These are phyloP conservation scores for Darksidea phi DNA, from an alignment of 495 filamentous ascomycete species.

Conservation along the genomic window DNA sequence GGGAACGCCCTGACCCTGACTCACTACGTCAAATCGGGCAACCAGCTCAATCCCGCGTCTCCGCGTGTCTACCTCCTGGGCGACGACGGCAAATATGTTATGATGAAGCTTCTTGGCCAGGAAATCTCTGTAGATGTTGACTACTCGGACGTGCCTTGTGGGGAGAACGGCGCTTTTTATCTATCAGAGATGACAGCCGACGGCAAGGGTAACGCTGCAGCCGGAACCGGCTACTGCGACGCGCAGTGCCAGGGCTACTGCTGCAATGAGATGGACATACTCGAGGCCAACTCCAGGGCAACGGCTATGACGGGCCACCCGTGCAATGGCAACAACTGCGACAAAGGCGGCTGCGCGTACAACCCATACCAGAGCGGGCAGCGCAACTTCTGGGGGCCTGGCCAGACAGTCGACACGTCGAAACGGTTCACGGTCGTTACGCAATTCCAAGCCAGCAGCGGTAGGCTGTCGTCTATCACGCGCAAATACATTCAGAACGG, in stretches of 20 bases:
- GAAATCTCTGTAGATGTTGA: slow-evolving; percentile 67
- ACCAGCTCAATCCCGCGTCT: slow-evolving; percentile 35
- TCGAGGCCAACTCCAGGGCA: slow-evolving; percentile 64
- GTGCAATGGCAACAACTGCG: slow-evolving; percentile 61
- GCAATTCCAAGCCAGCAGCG: slow-evolving; percentile 63
- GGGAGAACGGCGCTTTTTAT: slow-evolving; percentile 68
- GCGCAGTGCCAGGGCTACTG: slow-evolving; percentile 67
- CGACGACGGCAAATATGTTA: slow-evolving; percentile 55
- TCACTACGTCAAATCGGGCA: slow-evolving; percentile 19
- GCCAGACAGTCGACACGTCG: slow-evolving; percentile 60
- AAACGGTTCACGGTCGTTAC: slow-evolving; percentile 67
- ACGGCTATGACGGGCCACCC: slow-evolving; percentile 63
- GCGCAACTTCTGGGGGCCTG: slow-evolving; percentile 61
- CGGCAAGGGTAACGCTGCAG: slow-evolving; percentile 60
- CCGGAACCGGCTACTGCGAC: slow-evolving; percentile 71
- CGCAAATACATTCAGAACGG: slow-evolving; percentile 72
- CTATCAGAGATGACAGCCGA: slow-evolving; percentile 59
- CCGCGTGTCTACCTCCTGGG: slow-evolving; percentile 41
- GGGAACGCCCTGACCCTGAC: slow-evolving; percentile 35
- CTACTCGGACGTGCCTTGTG: slow-evolving; percentile 58
- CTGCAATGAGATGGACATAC: slow-evolving; percentile 73
- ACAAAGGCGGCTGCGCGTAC: slow-evolving; percentile 76
- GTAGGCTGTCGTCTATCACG: slow-evolving; percentile 61
- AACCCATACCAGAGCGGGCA: slow-evolving; percentile 70
- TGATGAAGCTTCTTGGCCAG: slow-evolving; percentile 56